Conservation (phyloP, 805 yeast species). For the Wickerhamiella nectarea region DNA sequence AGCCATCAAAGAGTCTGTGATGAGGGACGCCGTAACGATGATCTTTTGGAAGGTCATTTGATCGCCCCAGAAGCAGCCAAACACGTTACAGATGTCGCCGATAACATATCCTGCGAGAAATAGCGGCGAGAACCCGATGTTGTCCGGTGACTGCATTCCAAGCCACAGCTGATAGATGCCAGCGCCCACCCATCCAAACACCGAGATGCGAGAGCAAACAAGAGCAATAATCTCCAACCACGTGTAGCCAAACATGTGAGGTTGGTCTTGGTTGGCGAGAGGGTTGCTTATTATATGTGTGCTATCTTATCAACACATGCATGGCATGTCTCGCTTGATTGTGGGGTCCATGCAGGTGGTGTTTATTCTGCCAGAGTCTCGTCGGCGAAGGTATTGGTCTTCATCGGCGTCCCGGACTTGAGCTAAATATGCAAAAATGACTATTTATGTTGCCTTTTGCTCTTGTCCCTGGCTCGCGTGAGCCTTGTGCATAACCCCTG, state of each 20-base stretch:
- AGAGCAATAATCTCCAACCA: slow-evolving; percentile 14
- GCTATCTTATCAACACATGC: too few relatives aligned
- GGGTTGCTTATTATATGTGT: too few relatives aligned
- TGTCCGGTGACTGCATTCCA: slow-evolving; percentile 18
- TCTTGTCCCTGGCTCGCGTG: too few relatives aligned
- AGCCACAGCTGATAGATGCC: slow-evolving; percentile 23
- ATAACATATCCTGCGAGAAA: slow-evolving; percentile 23
- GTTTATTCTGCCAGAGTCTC: too few relatives aligned
- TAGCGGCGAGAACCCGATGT: slow-evolving; percentile 22
- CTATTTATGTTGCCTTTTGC: too few relatives aligned
- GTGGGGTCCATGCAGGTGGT: too few relatives aligned
- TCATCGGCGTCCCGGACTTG: too few relatives aligned
- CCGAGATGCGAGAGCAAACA: slow-evolving; percentile 19
- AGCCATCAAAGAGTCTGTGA: slow-evolving; percentile 19
- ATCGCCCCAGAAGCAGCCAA: slow-evolving; percentile 23
- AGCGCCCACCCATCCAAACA: slow-evolving; percentile 23
- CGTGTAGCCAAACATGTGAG: background rate
- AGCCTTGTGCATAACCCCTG: too few relatives aligned
- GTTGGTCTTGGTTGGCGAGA: too few relatives aligned
- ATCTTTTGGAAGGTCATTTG: slow-evolving; percentile 24
- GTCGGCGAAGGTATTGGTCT: too few relatives aligned
- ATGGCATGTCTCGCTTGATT: too few relatives aligned
- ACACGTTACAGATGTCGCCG: slow-evolving; percentile 24
- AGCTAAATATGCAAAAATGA: too few relatives aligned
- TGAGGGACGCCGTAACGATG: slow-evolving; percentile 18